These are phyloP conservation scores for Cicer pinnatifidum DNA, from an alignment of 306 rosid genomes.

Conservation along the genomic window DNA sequence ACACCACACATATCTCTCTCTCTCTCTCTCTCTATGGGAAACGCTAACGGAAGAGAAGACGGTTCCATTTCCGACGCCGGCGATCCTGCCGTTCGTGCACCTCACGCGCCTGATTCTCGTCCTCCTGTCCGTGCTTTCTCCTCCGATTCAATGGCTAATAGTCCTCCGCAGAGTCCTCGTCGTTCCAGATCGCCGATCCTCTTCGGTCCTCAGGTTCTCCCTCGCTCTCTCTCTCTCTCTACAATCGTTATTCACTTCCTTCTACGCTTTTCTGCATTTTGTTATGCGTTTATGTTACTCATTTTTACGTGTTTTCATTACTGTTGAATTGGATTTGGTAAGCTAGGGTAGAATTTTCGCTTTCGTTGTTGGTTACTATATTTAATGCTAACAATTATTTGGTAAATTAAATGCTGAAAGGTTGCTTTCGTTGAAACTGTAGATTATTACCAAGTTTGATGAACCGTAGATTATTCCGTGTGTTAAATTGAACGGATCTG, in stretches of 20 bases:
- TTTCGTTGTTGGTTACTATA: slow-evolving; percentile 13
- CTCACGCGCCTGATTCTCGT: slow-evolving; percentile 51
- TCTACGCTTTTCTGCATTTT: slow-evolving; percentile 4
- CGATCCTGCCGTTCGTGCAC: slow-evolving; percentile 42
- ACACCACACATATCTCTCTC: no score
- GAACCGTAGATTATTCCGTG: not conserved
- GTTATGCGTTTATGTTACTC: not conserved
- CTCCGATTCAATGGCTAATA: slow-evolving; percentile 69
- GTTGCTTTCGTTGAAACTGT: slow-evolving; percentile 17
- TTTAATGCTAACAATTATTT: slow-evolving; percentile 24
- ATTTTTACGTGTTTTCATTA: not conserved
- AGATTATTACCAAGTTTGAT: slow-evolving; percentile 14
- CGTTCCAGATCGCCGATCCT: slow-evolving; percentile 69
- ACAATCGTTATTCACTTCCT: not conserved
- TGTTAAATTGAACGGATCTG: slow-evolving; percentile 42
- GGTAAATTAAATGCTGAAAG: slow-evolving; percentile 13
- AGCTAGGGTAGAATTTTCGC: slow-evolving; percentile 26
- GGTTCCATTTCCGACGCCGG: slow-evolving; percentile 41
- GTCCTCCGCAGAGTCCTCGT: slow-evolving; percentile 78
- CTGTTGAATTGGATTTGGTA: slow-evolving; percentile 39
- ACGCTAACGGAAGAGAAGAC: slow-evolving; percentile 70
- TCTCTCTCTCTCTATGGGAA: slow-evolving; percentile 55
- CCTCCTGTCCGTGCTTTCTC: slow-evolving; percentile 53
- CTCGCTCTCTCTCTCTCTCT: not conserved
- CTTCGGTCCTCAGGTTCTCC: slow-evolving; percentile 82